Percentiles rank a stretch among this genome's conserved stretches.
Conservation (phyloP, 805 yeast genomes). For the Suhomyces emberorum region DNA sequence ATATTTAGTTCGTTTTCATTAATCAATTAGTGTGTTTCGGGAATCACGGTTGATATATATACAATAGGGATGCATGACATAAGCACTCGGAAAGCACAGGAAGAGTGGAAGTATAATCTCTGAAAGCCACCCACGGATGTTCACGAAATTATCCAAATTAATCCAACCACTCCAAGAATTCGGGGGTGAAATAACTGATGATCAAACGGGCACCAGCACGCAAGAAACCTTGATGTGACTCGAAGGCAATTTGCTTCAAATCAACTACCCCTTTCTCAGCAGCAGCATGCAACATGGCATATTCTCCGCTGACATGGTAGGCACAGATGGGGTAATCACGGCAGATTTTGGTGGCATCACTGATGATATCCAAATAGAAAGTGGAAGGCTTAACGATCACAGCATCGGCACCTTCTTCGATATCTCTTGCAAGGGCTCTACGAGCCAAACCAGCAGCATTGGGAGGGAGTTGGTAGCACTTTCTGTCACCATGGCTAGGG, state of each 20-base stretch:
- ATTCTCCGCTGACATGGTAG: conserved; percentile 96
- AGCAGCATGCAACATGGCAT: conserved; percentile 97
- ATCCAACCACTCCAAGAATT: conserved; percentile 87
- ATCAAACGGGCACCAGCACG: conserved; percentile 95
- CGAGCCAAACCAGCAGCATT: conserved; percentile 93
- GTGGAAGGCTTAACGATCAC: conserved; percentile 95
- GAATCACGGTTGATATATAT: no score
- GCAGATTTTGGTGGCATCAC: conserved; percentile 82
- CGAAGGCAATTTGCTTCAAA: conserved; percentile 77
- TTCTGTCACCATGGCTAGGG: conserved; percentile 89
- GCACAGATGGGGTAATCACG: conserved; percentile 86
- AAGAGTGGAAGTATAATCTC: no score
- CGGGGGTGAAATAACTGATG: conserved; percentile 92
- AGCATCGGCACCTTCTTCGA: conserved; percentile 93
- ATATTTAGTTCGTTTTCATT: no score
- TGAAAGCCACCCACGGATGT: no score
- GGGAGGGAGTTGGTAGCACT: conserved; percentile 87
- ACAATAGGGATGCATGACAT: no score
- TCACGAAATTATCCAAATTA: no score
- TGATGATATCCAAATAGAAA: conserved; percentile 85
- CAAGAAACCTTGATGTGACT: conserved; percentile 84
- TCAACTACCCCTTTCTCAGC: conserved; percentile 94
- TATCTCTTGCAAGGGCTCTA: conserved; percentile 82
- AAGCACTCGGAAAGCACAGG: no score
- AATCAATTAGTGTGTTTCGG: no score